phyloP scores from a whole-genome alignment of 495 filamentous ascomycete species.

The Xylaria acuta region DNA sequence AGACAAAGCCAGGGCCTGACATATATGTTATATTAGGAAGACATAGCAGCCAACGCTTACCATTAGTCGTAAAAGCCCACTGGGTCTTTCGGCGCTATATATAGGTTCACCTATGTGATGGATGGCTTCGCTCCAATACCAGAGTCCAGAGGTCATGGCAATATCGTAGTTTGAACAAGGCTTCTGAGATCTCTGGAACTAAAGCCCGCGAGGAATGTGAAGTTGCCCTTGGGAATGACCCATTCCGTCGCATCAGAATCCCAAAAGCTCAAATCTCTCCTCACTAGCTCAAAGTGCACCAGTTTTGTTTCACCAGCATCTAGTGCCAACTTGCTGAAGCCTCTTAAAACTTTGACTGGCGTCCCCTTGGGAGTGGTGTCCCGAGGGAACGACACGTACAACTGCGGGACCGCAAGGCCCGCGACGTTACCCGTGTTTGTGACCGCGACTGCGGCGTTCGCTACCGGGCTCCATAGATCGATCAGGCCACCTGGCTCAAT shows the following conservation, averaged over 20 bases:
- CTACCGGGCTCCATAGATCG: slow-evolving; percentile 68
- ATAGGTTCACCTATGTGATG: too few species aligned
- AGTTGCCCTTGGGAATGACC: slow-evolving; percentile 56
- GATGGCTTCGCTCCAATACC: too few species aligned
- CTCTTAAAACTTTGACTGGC: slow-evolving; percentile 63
- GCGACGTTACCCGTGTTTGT: slow-evolving; percentile 69
- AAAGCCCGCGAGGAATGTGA: slow-evolving; percentile 37
- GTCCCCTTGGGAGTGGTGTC: slow-evolving; percentile 48
- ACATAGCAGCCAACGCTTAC: too few species aligned
- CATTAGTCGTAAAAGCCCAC: too few species aligned
- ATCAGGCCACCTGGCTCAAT: slow-evolving; percentile 71
- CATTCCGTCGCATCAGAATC: slow-evolving; percentile 53
- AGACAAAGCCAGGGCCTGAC: too few species aligned
- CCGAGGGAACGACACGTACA: slow-evolving; percentile 61
- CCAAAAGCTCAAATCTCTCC: slow-evolving; percentile 71
- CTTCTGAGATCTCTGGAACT: not conserved
- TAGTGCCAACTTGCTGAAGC: slow-evolving; percentile 61
- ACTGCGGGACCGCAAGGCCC: slow-evolving; percentile 64
- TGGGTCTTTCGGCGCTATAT: too few species aligned
- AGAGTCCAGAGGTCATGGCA: too few species aligned
- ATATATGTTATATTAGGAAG: too few species aligned
- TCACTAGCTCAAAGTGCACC: slow-evolving; percentile 55
- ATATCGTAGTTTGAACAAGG: too few species aligned
- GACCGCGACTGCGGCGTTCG: slow-evolving; percentile 61
- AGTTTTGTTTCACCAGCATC: slow-evolving; percentile 45